Percentiles rank a stretch among this genome's conserved stretches.
These are phyloP conservation scores for Dryas octopetala DNA, from an alignment of 306 rosid species.

Conservation along the genomic window DNA sequence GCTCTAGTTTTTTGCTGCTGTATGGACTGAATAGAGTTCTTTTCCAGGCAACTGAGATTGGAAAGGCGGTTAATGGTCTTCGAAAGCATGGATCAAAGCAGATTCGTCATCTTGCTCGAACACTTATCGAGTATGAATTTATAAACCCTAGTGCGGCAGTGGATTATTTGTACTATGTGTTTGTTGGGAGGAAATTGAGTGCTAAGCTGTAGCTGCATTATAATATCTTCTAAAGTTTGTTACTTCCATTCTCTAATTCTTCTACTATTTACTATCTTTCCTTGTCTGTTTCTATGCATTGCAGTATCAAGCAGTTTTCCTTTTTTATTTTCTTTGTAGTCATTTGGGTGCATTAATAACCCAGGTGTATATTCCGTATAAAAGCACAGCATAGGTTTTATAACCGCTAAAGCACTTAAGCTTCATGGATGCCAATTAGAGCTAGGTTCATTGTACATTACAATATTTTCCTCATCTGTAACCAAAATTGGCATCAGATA, in stretches of 20 bases:
- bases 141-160: constrained; percentile 1
- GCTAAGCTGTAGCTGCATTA: background rate
- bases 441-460: too few relatives aligned
- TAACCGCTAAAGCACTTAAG: too few relatives aligned
- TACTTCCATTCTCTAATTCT: background rate
- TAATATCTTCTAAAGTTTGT: background rate
- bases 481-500: background rate
- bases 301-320: background rate
- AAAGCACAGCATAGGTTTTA: background rate
- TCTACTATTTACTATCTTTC: background rate
- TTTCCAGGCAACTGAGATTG: constrained; percentile 87
- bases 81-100: constrained; percentile 65
- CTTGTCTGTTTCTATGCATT: constrained; percentile 4
- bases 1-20: constrained; percentile 2
- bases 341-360: background rate
- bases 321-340: background rate
- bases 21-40: constrained; percentile 24
- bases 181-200: background rate
- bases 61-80: constrained; percentile 72
- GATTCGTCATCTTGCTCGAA: constrained; percentile 56
- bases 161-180: constrained; percentile 15
- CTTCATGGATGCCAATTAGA: too few relatives aligned
- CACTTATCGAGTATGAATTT: constrained; percentile 60
- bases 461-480: background rate
- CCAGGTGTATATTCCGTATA: background rate